Evolutionary conservation across 75 land plant genomes (phyloP).

Genomic region (Pinus tabuliformis): DNA sequence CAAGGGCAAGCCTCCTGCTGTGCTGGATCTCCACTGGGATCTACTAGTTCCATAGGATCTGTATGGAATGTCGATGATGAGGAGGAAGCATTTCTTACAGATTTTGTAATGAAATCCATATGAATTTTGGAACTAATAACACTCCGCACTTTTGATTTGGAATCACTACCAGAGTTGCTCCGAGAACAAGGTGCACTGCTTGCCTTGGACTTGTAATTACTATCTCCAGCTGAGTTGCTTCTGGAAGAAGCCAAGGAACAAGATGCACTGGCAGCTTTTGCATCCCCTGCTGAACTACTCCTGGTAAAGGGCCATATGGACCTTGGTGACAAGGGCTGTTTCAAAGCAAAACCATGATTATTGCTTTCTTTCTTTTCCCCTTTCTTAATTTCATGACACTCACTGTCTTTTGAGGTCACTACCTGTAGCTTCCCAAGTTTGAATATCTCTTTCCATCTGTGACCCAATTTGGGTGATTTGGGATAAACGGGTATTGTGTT

Average conservation of each 20-base stretch:
- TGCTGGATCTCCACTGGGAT: not conserved
- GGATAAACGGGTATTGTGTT: not conserved
- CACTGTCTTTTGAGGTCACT: not conserved
- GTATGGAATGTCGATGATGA: not conserved
- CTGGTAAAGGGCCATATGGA: slow-evolving; percentile 21
- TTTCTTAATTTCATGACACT: not conserved
- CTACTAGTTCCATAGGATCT: not conserved
- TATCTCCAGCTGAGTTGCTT: slow-evolving; percentile 16
- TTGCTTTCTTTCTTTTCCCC: slow-evolving; percentile 2
- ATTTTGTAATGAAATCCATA: slow-evolving; percentile 5
- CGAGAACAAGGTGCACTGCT: slow-evolving; percentile 14
- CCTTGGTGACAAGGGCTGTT: slow-evolving; percentile 15
- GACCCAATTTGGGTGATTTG: slow-evolving; percentile 2
- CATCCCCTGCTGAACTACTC: slow-evolving; percentile 19
- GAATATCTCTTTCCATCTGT: slow-evolving; percentile 13
- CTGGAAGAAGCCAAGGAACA: slow-evolving; percentile 11
- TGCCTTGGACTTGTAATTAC: slow-evolving; percentile 1
- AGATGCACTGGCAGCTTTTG: slow-evolving; percentile 7
- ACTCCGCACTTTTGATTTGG: slow-evolving; percentile 4
- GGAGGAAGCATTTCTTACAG: slow-evolving; percentile 2
- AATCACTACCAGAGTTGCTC: slow-evolving; percentile 10
- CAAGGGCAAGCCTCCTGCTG: not conserved
- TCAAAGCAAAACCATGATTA: slow-evolving; percentile 5
- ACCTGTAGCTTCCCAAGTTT: slow-evolving; percentile 11
- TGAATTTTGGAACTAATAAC: slow-evolving; percentile 6